Evolutionary conservation across 2,329 filamentous ascomycete genomes (phyloP).

Genomic region (Leptoxyphium fumago): DNA sequence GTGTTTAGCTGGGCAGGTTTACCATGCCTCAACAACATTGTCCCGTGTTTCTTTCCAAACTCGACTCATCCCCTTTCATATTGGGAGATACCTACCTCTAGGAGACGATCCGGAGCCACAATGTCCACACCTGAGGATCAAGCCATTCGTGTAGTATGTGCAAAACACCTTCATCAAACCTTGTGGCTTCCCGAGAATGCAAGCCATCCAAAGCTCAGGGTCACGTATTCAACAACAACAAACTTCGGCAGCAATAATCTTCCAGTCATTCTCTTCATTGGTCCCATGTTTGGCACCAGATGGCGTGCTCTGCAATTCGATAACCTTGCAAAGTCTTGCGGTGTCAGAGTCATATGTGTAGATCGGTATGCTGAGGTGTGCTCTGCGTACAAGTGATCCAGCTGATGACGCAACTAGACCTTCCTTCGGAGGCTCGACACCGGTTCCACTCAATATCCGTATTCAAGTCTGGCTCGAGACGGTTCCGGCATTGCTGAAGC

Average conservation of each 20-base stretch:
- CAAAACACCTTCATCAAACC: conserved; percentile 11
- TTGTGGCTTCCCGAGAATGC: conserved; percentile 14
- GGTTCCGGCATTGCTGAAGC: conserved; percentile 23
- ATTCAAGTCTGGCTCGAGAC: conserved; percentile 28
- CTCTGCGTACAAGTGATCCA: background rate
- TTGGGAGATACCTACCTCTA: no score
- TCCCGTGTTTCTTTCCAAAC: no score
- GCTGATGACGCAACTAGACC: conserved; percentile 16
- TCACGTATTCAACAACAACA: conserved; percentile 18
- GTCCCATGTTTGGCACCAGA: conserved; percentile 25
- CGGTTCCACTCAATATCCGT: conserved; percentile 22
- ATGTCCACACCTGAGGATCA: background rate
- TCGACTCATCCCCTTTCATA: no score
- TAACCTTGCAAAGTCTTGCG: conserved; percentile 15
- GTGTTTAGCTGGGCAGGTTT: no score
- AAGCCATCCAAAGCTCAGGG: conserved; percentile 10
- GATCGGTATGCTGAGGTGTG: conserved; percentile 20
- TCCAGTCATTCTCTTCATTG: conserved; percentile 23
- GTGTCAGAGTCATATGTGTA: conserved; percentile 24
- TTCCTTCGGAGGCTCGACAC: conserved; percentile 30
- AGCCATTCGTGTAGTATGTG: conserved; percentile 5
- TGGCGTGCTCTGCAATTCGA: conserved; percentile 18
- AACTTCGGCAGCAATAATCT: conserved; percentile 14
- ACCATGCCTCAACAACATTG: no score
- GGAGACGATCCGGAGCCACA: no score